Base-by-base conservation (phyloP, 306 rosid species). In the Begonia loranthoides region DNA sequence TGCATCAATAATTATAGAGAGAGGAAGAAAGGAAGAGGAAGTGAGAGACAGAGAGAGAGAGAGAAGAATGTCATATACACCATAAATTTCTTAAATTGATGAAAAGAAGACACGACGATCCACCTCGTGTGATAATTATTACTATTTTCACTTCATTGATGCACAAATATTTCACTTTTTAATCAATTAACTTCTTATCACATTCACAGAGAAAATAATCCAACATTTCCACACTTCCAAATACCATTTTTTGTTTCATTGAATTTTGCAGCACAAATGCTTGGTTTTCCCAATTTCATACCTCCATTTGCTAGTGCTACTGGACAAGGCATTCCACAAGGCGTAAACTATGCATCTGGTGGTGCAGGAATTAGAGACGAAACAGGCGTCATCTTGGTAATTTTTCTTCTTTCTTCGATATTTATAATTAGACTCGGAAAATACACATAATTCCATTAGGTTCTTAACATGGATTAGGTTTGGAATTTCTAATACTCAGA, bases 261-360 rank as follows among this genome's bases (percentile, higher is more conserved):
- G 24, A 15, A 17, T 49, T 41, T 36, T 49, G 10, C 58, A 67
- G 67, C 55, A 49, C 28, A 67, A 55, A 1, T 55, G 9, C 16
- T 67, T 49, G 66, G 57, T 2, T 67, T 67, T 45, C 3, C 6
- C 2, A 45, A 15, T 36, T 50, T 34, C 40, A 61, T 67, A 34
- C 62, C 58, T 17, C 57, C 66, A 13, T 61, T 33, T 39, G 48
- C 39, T 16, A 34, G 14, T 49, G 28, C 67, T 3, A 21, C 2
- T 2, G 14, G 50, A 3, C 12, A 5, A 2, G 15, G 44, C 2
- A 55, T 49, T 34, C 15, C 54, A 5, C 9, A 38, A 49, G 72
- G 72, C 11, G 41, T 66, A 15, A 66, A 66, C 34, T 66, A 66
- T 41, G 72, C 72, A 11, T 66, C 72, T 17, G 66, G 52, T 9